Conservation (phyloP, 2,329 filamentous ascomycete species). For the Paracorniculantispora psalliotae region DNA sequence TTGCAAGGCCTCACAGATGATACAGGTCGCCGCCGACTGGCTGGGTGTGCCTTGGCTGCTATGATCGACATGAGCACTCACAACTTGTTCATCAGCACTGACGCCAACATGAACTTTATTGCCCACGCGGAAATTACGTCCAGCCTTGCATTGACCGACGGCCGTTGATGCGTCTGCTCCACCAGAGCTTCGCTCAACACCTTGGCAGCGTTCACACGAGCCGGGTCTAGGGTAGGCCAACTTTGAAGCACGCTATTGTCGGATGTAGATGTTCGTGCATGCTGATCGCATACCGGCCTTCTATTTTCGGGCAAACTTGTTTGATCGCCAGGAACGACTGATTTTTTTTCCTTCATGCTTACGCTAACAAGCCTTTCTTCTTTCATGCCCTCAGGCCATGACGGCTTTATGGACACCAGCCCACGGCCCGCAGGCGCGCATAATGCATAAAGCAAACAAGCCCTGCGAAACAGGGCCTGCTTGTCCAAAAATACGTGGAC, state of each 20-base stretch:
- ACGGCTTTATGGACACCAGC: too few relatives aligned
- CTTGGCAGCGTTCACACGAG: not conserved
- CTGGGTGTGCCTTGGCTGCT: not conserved
- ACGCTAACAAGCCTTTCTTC: not conserved
- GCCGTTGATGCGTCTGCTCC: too few relatives aligned
- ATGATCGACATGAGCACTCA: not conserved
- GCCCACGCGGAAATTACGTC: not conserved
- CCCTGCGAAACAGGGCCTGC: not conserved
- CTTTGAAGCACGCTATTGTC: not conserved
- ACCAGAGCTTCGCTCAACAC: too few relatives aligned
- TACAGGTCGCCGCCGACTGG: not conserved
- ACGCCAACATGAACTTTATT: not conserved
- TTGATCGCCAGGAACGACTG: too few relatives aligned
- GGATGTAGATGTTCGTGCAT: not conserved
- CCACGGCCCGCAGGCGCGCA: not conserved
- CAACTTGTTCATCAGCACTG: not conserved
- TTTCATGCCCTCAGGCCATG: too few relatives aligned
- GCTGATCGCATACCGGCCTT: not conserved
- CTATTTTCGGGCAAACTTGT: not conserved
- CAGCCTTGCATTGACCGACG: too few relatives aligned
- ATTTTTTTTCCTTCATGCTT: not conserved
- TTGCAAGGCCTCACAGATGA: not conserved
- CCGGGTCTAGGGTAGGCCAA: not conserved
- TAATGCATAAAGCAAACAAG: not conserved
- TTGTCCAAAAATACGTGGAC: not conserved